These are phyloP conservation scores for Dendrothele bispora DNA, from an alignment of 768 basidiomycete genomes.

Conservation along the genomic window DNA sequence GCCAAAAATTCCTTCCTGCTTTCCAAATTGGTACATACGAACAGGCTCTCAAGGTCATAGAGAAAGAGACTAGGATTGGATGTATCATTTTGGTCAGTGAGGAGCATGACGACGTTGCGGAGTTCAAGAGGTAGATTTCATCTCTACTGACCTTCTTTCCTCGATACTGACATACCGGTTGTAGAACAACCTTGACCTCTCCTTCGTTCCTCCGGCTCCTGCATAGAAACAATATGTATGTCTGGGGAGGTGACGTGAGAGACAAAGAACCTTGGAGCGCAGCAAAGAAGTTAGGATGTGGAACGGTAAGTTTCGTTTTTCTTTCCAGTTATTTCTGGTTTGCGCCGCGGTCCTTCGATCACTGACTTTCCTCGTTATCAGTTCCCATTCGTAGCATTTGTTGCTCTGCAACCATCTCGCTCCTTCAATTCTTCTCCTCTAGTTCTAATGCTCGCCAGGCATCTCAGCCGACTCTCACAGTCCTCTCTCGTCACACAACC, in stretches of 20 bases:
- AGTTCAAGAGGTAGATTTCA: constrained; percentile 79
- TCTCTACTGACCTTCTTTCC: neutral
- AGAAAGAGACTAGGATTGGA: constrained; percentile 70
- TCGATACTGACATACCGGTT: neutral
- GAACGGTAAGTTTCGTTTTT: constrained; percentile 93
- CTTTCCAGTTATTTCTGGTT: too few relatives aligned
- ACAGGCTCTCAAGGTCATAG: constrained; percentile 66
- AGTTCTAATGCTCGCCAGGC: constrained; percentile 45
- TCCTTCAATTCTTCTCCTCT: constrained; percentile 45
- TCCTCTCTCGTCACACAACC: constrained; percentile 87
- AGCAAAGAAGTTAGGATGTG: constrained; percentile 76
- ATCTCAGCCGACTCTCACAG: constrained; percentile 58
- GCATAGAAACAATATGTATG: constrained; percentile 66
- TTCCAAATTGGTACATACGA: constrained; percentile 85
- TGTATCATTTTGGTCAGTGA: constrained; percentile 83
- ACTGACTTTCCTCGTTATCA: too few relatives aligned
- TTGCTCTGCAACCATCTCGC: constrained; percentile 80
- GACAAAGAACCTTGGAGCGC: constrained; percentile 79
- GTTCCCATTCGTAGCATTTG: constrained; percentile 91
- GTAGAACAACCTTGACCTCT: constrained; percentile 72
- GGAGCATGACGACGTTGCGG: constrained; percentile 87
- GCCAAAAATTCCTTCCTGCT: constrained; percentile 65
- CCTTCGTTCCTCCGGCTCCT: constrained; percentile 65
- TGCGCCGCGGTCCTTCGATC: too few relatives aligned
- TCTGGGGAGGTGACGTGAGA: constrained; percentile 93